These are phyloP conservation scores for Talaromyces sp. DNA, from an alignment of 2,329 filamentous ascomycete genomes.

Conservation along the genomic window DNA sequence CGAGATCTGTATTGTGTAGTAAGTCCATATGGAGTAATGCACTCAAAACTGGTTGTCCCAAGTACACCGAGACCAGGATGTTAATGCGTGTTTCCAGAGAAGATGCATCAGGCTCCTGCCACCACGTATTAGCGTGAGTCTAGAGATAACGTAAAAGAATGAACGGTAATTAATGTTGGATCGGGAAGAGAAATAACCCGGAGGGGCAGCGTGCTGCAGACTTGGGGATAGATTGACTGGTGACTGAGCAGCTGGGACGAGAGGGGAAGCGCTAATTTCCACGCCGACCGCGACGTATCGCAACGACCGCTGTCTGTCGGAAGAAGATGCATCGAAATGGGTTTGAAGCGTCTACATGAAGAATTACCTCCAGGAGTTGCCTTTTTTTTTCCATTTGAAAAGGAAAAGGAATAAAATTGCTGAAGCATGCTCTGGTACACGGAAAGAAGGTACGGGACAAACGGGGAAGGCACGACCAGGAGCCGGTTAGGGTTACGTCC, in stretches of 20 bases:
- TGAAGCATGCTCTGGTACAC: not conserved
- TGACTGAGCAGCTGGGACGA: conserved; percentile 1
- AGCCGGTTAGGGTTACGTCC: conserved; percentile 8
- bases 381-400: too few species aligned
- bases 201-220: not conserved
- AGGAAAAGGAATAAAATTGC: not conserved
- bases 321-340: not conserved
- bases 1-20: not conserved
- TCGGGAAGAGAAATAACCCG: not conserved
- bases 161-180: not conserved
- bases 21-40: not conserved
- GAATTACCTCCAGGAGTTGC: not conserved
- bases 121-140: not conserved
- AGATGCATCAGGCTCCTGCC: not conserved
- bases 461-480: not conserved
- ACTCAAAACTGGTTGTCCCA: not conserved
- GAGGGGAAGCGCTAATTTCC: conserved; percentile 14
- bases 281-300: conserved; percentile 6
- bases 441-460: not conserved
- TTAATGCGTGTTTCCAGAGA: not conserved
- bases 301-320: not conserved
- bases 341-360: not conserved
- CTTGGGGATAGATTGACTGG: not conserved
- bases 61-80: not conserved
- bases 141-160: not conserved